These are phyloP conservation scores for Gaeumannomyces tritici DNA, from an alignment of 2,329 filamentous ascomycete species.

Conservation along the genomic window DNA sequence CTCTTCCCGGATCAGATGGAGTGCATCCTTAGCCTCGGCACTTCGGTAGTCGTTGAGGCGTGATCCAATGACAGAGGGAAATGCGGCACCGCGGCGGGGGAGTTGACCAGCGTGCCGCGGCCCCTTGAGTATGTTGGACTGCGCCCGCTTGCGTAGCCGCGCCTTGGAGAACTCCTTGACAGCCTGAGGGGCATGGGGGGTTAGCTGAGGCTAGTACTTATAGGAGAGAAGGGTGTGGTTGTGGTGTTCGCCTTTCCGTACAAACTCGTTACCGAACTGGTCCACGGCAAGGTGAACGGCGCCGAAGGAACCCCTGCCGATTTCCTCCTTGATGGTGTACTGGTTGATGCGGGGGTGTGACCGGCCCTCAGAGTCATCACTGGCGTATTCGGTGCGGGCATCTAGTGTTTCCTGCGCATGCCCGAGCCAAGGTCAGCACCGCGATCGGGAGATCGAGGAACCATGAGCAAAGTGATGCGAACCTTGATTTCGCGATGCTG, in stretches of 20 bases:
- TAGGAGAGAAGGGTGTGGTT: background rate
- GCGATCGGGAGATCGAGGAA: too few relatives aligned
- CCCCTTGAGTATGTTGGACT: slow-evolving; percentile 65
- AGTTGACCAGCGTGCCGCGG: background rate
- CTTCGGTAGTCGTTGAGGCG: background rate
- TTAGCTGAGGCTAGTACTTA: too few relatives aligned
- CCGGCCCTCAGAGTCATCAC: slow-evolving; percentile 71
- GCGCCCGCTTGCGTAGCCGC: slow-evolving; percentile 76
- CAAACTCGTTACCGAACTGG: slow-evolving; percentile 88
- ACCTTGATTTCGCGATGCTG: slow-evolving; percentile 51
- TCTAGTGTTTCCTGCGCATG: slow-evolving; percentile 74
- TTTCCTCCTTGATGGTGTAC: slow-evolving; percentile 88
- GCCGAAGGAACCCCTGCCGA: slow-evolving; percentile 92
- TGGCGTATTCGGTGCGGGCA: slow-evolving; percentile 77
- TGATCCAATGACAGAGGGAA: background rate
- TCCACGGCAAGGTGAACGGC: slow-evolving; percentile 85
- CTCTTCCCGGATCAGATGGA: slow-evolving; percentile 88
- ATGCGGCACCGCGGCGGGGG: background rate
- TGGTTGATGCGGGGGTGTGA: slow-evolving; percentile 88
- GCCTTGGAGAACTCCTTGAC: slow-evolving; percentile 97
- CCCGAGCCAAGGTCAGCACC: background rate
- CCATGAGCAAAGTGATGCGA: slow-evolving; percentile 7
- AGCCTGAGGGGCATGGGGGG: slow-evolving; percentile 45
- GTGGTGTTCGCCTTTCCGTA: slow-evolving; percentile 34
- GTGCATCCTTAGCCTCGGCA: slow-evolving; percentile 57